Evolutionary conservation across 2,329 filamentous ascomycete species (phyloP).

Genomic region (Hypoxylon sp.): DNA sequence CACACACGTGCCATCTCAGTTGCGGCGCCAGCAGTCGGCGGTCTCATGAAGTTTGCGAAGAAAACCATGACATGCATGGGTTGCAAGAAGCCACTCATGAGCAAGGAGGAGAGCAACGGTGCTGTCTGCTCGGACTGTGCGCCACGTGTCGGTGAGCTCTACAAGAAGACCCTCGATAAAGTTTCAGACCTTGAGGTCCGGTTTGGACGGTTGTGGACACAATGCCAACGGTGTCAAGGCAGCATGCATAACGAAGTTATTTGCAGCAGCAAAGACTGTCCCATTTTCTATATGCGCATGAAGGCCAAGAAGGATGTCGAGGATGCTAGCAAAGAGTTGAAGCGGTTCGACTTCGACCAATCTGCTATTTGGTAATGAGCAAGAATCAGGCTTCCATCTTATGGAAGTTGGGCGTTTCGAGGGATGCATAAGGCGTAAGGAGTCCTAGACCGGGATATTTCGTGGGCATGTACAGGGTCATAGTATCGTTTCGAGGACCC

Average conservation of each 20-base stretch:
- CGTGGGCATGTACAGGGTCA: conserved; percentile 2
- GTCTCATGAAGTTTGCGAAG: conserved; percentile 98
- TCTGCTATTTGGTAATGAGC: conserved; percentile 66
- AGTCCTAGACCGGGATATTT: conserved; percentile 21
- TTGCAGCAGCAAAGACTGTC: conserved; percentile 94
- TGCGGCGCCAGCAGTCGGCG: conserved; percentile 88
- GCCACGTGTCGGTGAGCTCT: conserved; percentile 87
- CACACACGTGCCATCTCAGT: conserved; percentile 96
- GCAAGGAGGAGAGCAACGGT: conserved; percentile 79
- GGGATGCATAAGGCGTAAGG: conserved; percentile 31
- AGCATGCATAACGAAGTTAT: conserved; percentile 99
- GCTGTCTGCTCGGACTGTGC: conserved; percentile 90
- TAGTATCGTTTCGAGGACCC: conserved; percentile 11
- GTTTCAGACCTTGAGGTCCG: conserved; percentile 92
- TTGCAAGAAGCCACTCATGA: conserved; percentile 93
- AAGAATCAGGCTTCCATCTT: conserved; percentile 8
- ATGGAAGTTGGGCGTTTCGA: conserved; percentile 34
- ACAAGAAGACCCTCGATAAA: conserved; percentile 87
- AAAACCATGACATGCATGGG: conserved; percentile 99
- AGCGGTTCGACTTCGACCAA: conserved; percentile 86
- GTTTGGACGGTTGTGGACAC: conserved; percentile 94
- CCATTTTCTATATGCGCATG: conserved; percentile 99
- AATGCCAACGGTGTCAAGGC: conserved; percentile 96
- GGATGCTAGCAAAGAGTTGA: conserved; percentile 89
- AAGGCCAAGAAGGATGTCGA: conserved; percentile 99